Conservation (phyloP, 345 rosid genomes). For the Dimocarpus longan region DNA sequence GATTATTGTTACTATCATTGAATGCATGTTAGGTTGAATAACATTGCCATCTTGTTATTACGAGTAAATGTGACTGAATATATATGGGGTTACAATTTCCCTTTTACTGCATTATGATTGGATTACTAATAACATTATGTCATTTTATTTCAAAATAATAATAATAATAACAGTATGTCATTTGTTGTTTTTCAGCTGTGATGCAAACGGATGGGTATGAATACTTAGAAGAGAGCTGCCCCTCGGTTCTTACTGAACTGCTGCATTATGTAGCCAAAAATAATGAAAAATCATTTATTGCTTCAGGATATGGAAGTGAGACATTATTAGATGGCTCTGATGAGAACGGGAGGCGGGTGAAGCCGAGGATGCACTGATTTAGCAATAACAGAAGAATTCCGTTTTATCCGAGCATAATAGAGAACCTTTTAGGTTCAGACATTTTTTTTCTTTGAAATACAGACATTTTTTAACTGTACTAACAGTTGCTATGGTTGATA, state of each 20-base stretch:
- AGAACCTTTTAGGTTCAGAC: constrained; percentile 23
- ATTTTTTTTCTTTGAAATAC: background rate
- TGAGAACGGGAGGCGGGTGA: constrained; percentile 65
- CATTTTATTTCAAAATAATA: background rate
- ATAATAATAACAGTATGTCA: background rate
- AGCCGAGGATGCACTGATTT: constrained; percentile 64
- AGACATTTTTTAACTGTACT: constrained; percentile 34
- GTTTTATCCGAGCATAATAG: background rate
- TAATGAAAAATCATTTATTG: constrained; percentile 55
- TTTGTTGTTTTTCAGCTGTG: constrained; percentile 50
- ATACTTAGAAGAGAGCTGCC: constrained; percentile 63
- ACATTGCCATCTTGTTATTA: background rate
- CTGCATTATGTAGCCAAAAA: constrained; percentile 55
- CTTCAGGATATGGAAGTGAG: constrained; percentile 46
- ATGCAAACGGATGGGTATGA: constrained; percentile 83
- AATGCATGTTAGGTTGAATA: no score
- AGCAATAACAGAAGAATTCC: constrained; percentile 12
- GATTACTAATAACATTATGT: background rate
- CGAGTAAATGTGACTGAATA: background rate
- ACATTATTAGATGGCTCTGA: constrained; percentile 55
- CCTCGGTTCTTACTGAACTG: constrained; percentile 58
- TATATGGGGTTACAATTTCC: background rate
- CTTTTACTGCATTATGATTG: background rate
- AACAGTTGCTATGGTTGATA: constrained; percentile 19
- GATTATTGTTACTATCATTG: no score